A percentile compares a stretch with the other conserved stretches of the same genome.
phyloP scores from a whole-genome alignment of 176 grass and related monocot genomes.

The Zoysia pacifica region DNA sequence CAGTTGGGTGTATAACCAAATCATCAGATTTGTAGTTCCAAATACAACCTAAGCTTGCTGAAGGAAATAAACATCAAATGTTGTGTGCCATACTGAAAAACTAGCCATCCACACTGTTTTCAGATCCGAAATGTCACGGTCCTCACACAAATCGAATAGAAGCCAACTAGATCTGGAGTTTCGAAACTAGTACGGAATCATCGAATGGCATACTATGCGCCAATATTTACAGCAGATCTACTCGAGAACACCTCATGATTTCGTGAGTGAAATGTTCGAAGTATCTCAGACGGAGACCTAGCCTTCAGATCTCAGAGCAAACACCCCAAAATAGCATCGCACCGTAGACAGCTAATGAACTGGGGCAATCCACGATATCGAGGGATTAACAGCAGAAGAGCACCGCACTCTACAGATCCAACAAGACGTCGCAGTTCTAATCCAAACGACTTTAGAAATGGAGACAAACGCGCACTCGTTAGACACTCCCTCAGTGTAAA shows the following conservation, averaged over 20 bases:
- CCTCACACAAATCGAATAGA: not conserved
- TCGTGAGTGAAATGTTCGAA: not conserved
- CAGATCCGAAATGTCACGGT: not conserved
- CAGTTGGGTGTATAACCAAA: too few species aligned
- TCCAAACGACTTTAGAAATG: not conserved
- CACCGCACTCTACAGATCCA: not conserved
- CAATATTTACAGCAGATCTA: not conserved
- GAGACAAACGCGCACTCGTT: too few species aligned
- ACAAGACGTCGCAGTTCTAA: not conserved
- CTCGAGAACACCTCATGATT: not conserved
- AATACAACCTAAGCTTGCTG: not conserved
- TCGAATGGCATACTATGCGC: not conserved
- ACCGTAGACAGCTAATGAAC: not conserved
- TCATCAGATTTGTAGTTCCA: too few species aligned
- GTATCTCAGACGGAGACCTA: not conserved
- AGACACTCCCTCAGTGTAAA: not conserved
- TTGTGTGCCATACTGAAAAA: not conserved
- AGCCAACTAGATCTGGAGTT: constrained; percentile 8
- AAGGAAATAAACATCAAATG: constrained; percentile 4
- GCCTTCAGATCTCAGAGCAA: not conserved
- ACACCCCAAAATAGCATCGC: not conserved
- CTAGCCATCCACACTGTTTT: not conserved
- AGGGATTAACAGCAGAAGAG: not conserved
- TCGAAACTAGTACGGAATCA: not conserved
- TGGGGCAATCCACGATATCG: not conserved